phyloP scores from a whole-genome alignment of 257 asterid genomes.

The Solanum tarijense region DNA sequence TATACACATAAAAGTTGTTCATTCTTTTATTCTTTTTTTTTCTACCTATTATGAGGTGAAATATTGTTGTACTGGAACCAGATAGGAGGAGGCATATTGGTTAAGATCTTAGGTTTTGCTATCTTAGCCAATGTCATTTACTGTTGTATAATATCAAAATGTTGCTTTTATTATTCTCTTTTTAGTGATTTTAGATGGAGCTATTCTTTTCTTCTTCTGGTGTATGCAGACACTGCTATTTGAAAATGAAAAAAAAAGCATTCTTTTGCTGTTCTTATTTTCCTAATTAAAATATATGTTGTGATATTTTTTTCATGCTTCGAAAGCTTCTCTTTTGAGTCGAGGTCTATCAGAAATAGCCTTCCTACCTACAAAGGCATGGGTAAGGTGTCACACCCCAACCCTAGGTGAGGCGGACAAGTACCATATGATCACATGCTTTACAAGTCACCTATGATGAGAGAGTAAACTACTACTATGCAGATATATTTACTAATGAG shows the following conservation, averaged over 20 bases:
- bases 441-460: no score
- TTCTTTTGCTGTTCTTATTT: not conserved
- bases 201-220: not conserved
- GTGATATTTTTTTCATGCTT: not conserved
- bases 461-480: no score
- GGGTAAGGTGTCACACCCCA: not conserved
- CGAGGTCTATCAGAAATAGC: not conserved
- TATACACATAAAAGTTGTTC: conserved; percentile 10
- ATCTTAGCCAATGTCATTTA: not conserved
- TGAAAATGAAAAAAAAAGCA: not conserved
- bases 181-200: not conserved
- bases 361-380: not conserved
- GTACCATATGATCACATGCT: no score
- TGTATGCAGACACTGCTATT: not conserved
- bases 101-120: conserved; percentile 1
- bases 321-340: not conserved
- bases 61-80: not conserved
- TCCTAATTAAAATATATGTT: not conserved
- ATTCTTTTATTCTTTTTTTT: conserved; percentile 10
- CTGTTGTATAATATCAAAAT: not conserved
- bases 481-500: no score
- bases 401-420: no score
- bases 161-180: not conserved
- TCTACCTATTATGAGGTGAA: not conserved
- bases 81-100: conserved; percentile 8